Evolutionary conservation across 108 stramenopile species (phyloP), one percentile per base, ranked within the genome.

Genomic region (Skeletonema marinoi): DNA sequence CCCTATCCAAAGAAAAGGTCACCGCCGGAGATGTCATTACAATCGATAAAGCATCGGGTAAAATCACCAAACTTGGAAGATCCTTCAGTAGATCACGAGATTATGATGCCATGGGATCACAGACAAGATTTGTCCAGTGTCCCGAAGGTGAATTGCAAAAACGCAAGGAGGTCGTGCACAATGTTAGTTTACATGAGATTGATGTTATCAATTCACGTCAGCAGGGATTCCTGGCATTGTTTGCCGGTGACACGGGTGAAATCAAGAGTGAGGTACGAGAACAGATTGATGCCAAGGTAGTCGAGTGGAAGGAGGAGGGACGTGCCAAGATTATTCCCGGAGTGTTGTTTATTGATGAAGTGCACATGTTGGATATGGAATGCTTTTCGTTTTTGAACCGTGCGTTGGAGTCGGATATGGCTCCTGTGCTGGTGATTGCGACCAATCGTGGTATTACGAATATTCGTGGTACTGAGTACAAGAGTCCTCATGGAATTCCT

Each of bases 61-160:
- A 95, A 71, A 97, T 99, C 73, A 92, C 95, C 67, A 98, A 98
- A 85, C 85, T 99, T 44, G 99, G 99, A 32, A 88, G 99, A 30
- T 90, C 88, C 32, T 98, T 98, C 75, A 94, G 93, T 35, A 92
- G 99, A 7, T 87, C 86, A 39, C 73, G 97, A 70, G 99, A 99
- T 78, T 99, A 98, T 82, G 99, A 99, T 83, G 99, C 99, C 74
- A 98, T 98, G 94, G 98, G 98, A 32, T 89, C 96, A 19, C 93
- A 94, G 65, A 99, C 98, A 14, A 91, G 97, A 71, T 99, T 98
- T 78, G 99, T 99, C 16, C 97, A 97, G 66, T 97, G 97, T 71
- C 99, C 99, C 36, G 98, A 99, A 78, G 99, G 99, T 11, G 99
- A 99, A 82, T 85, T 99, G 72, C 96, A 98, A 87, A 98, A 98